A percentile compares a stretch with the other conserved stretches of the same genome.
These are phyloP conservation scores for Saposhnikovia divaricata DNA, from an alignment of 129 eudicot species.

Conservation along the genomic window DNA sequence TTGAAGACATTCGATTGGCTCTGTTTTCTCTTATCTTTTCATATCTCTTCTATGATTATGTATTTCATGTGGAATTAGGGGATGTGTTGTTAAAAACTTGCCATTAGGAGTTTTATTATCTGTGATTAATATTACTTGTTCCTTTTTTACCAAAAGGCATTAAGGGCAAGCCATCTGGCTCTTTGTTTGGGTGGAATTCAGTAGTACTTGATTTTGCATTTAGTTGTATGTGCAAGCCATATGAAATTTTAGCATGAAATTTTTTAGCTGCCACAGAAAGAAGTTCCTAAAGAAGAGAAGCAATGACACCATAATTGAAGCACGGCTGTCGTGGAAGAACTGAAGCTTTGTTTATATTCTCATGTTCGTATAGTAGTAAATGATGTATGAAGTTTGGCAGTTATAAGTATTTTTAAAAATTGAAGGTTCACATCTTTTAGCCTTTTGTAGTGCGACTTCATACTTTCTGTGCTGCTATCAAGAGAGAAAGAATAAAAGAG, in stretches of 20 bases:
- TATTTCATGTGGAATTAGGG: neutral
- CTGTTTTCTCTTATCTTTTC: no score
- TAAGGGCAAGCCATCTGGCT: neutral
- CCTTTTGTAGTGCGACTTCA: no score
- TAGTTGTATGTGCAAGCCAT: neutral
- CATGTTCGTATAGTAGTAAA: no score
- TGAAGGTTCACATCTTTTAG: no score
- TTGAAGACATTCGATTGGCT: no score
- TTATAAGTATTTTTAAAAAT: no score
- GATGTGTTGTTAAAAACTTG: no score
- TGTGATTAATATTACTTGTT: neutral
- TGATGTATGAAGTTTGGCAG: no score
- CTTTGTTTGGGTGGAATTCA: neutral
- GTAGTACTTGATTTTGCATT: neutral
- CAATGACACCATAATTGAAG: neutral
- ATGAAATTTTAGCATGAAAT: neutral
- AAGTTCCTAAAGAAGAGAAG: constrained; percentile 34
- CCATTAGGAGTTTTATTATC: neutral
- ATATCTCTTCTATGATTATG: no score
- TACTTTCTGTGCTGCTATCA: no score
- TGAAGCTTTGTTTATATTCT: no score
- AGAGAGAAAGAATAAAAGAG: no score
- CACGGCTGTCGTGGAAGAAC: neutral
- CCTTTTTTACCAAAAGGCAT: neutral
- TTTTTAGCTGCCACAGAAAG: constrained; percentile 31